Percentiles rank a stretch among this genome's conserved stretches.
These are phyloP conservation scores for Phytophthora citricola DNA, from an alignment of 352 stramenopile species.

Conservation along the genomic window DNA sequence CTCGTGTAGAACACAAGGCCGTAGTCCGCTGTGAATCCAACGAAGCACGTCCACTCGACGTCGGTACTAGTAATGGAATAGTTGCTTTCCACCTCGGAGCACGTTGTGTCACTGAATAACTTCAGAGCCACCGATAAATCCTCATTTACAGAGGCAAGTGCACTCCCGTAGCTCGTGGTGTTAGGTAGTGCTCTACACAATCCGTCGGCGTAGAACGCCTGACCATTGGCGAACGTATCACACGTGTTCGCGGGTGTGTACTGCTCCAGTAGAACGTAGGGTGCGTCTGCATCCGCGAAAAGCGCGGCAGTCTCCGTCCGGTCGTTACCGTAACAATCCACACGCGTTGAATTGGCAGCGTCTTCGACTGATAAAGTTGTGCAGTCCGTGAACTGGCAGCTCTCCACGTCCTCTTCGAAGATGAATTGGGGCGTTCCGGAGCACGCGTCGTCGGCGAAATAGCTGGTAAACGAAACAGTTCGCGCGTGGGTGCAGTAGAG, in stretches of 20 bases:
- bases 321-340: conserved; percentile 28
- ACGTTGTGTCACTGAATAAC: conserved; percentile 20
- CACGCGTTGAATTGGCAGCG: conserved; percentile 15
- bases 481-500: neutral
- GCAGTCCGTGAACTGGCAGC: conserved; percentile 24
- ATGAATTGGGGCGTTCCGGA: conserved; percentile 26
- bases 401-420: conserved; percentile 26
- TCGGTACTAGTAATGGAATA: conserved; percentile 13
- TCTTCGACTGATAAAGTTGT: conserved; percentile 1
- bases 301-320: conserved; percentile 13
- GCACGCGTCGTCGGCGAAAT: conserved; percentile 19
- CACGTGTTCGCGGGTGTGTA: conserved; percentile 26
- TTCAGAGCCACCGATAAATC: conserved; percentile 25
- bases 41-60: conserved; percentile 25
- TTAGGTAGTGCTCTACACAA: conserved; percentile 24
- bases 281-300: conserved; percentile 22
- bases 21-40: conserved; percentile 21
- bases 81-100: conserved; percentile 13
- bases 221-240: conserved; percentile 15
- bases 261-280: conserved; percentile 28
- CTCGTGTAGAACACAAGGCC: conserved; percentile 29
- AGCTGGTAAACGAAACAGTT: conserved; percentile 29
- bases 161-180: conserved; percentile 15
- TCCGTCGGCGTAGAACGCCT: conserved; percentile 30
- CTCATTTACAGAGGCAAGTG: conserved; percentile 8